Base-by-base conservation (phyloP, 495 filamentous ascomycete species). In the Chaetomidium leptoderma region DNA sequence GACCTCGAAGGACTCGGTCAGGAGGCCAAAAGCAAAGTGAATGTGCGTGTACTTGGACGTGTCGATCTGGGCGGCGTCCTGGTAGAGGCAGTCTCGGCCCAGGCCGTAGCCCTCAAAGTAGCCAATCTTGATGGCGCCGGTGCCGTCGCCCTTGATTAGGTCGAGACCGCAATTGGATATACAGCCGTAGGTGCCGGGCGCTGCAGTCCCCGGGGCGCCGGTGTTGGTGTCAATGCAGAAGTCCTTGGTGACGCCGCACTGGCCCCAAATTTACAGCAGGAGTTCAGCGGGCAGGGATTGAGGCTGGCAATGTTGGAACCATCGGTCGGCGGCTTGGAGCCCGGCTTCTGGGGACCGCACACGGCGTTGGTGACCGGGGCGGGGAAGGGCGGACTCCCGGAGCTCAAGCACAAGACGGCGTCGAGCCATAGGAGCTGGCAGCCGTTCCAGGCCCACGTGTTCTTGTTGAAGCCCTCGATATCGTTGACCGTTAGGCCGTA, bases 381-480 rank as follows among this genome's bases (percentile, higher is more conserved):
- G 0, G 76, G 76, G 57, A 78, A 61, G 1, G 75, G 75, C 6
- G 76, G 57, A 2, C 52, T 42, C 14, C 76, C 76, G 6, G 59
- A 59, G 63, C 72, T 76, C 2, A 79, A 35, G 50, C 77, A 78
- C 19, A 79, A 70, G 23, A 42, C 6, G 26, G 35, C 8, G 39
- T 42, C 39, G 39, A 42, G 6, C 2, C 66, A 43, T 2, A 82
- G 59, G 13, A 49, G 24, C 4, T 57, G 48, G 61, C 81, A 83
- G 37, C 75, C 76, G 21, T 50, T 63, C 77, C 76, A 82, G 30
- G 70, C 79, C 78, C 78, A 82, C 5, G 77, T 80, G 1, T 72
- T 60, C 27, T 72, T 71, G 65, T 82, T 82, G 51, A 63, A 75
- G 0, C 26, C 40, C 8, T 73, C 67, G 5, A 82, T 54, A 0